Conservation (phyloP, 1,284 basidiomycete species). For the Inonotus obliquus region DNA sequence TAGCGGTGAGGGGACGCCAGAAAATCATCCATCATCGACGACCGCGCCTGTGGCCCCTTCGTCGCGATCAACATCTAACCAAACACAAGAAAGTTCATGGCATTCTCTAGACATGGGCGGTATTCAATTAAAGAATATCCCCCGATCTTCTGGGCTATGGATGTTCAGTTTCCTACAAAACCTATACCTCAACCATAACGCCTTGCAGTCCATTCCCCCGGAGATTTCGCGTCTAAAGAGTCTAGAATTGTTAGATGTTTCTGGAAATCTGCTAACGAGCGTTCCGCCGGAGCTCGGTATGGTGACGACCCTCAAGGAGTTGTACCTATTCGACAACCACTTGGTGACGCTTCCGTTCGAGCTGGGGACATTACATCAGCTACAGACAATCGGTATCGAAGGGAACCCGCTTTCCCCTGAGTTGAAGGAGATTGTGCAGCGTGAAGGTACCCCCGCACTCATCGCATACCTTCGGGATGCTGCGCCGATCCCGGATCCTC, state of each 20-base stretch:
- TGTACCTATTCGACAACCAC: slow-evolving; percentile 95
- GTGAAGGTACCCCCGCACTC: slow-evolving; percentile 87
- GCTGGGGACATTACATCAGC: slow-evolving; percentile 87
- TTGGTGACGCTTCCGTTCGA: slow-evolving; percentile 82
- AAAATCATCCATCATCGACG: slow-evolving; percentile 70
- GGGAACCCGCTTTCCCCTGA: slow-evolving; percentile 88
- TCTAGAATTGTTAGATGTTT: slow-evolving; percentile 89
- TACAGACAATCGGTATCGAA: slow-evolving; percentile 92
- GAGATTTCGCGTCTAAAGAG: slow-evolving; percentile 84
- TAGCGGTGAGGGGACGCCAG: slow-evolving; percentile 30
- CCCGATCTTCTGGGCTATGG: slow-evolving; percentile 80
- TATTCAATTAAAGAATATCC: slow-evolving; percentile 88
- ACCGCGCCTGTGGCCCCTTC: slow-evolving; percentile 61
- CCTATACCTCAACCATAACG: slow-evolving; percentile 97
- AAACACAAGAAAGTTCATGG: slow-evolving; percentile 76
- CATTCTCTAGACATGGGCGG: slow-evolving; percentile 95
- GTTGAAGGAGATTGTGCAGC: slow-evolving; percentile 81
- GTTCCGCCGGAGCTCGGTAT: slow-evolving; percentile 91
- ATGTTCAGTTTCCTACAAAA: slow-evolving; percentile 90
- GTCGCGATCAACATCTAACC: slow-evolving; percentile 51
- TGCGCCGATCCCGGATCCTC: slow-evolving; percentile 77
- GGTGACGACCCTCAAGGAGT: slow-evolving; percentile 85
- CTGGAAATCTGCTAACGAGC: slow-evolving; percentile 78
- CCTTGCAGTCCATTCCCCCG: slow-evolving; percentile 75
- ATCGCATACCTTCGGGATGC: slow-evolving; percentile 88